A percentile compares a stretch with the other conserved stretches of the same genome.
phyloP scores from a whole-genome alignment of 2,329 filamentous ascomycete genomes.

The Ceratocystis albifundus region DNA sequence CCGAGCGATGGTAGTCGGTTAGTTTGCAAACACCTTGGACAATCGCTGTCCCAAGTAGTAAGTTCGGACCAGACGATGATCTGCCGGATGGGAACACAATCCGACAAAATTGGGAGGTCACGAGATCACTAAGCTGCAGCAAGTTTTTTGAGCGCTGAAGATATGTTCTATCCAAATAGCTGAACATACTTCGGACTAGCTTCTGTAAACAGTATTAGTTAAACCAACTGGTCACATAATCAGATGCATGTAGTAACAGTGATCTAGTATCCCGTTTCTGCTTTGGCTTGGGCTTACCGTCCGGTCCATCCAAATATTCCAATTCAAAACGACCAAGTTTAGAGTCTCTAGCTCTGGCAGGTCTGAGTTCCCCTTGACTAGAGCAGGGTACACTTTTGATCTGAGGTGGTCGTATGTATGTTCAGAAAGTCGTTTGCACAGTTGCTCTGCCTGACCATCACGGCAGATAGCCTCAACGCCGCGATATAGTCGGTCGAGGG shows the following conservation, averaged over 20 bases:
- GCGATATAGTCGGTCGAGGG: constrained; percentile 81
- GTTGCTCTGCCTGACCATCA: constrained; percentile 55
- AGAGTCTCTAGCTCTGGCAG: constrained; percentile 52
- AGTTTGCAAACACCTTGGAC: constrained; percentile 56
- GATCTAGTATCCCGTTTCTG: no score
- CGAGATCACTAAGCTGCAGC: constrained; percentile 68
- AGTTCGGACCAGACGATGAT: constrained; percentile 19
- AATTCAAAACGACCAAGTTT: constrained; percentile 44
- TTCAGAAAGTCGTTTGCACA: constrained; percentile 55
- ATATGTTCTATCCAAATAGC: constrained; percentile 85
- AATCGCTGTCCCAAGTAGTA: constrained; percentile 27
- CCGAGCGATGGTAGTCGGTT: constrained; percentile 58
- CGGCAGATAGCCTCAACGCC: constrained; percentile 87
- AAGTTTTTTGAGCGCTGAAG: constrained; percentile 60
- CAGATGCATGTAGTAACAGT: no score
- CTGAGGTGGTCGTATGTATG: constrained; percentile 59
- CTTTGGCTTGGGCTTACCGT: constrained; percentile 17
- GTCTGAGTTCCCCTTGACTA: constrained; percentile 39
- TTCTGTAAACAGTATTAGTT: constrained; percentile 37
- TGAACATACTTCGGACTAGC: constrained; percentile 77
- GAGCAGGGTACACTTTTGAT: constrained; percentile 43
- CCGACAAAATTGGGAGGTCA: constrained; percentile 61
- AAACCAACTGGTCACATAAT: not conserved
- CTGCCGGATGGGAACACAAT: constrained; percentile 36
- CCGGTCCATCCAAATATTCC: constrained; percentile 58